Evolutionary conservation across 805 yeast species (phyloP).

Genomic region (Starmera quercuum): DNA sequence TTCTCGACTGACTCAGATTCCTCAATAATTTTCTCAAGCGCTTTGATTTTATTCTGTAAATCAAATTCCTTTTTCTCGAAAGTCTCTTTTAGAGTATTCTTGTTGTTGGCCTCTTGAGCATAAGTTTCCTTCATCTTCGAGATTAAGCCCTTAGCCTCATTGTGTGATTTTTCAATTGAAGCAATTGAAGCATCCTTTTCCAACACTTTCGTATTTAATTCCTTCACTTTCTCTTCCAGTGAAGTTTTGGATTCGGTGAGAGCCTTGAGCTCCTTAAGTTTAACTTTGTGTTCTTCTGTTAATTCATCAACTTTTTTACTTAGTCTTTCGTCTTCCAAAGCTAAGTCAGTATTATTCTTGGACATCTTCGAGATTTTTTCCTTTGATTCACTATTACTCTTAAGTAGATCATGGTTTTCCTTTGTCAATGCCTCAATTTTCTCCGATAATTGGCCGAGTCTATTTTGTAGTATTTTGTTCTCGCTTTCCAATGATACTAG

Average conservation of each 20-base stretch:
- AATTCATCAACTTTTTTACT: constrained; percentile 6
- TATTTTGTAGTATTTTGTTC: background rate
- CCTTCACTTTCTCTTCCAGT: constrained; percentile 3
- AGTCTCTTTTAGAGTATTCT: background rate
- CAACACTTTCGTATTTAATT: constrained; percentile 1
- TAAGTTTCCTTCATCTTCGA: constrained; percentile 3
- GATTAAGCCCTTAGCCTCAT: background rate
- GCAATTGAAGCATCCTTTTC: background rate
- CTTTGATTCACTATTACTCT: too few species aligned
- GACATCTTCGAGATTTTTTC: too few species aligned
- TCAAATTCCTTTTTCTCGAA: constrained; percentile 3
- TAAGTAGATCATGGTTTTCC: background rate
- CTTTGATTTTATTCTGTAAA: constrained; percentile 9
- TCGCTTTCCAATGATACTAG: background rate
- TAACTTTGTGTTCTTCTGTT: constrained; percentile 5
- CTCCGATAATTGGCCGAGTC: background rate
- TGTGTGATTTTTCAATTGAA: background rate
- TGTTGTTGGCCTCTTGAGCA: too few species aligned
- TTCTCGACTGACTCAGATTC: constrained; percentile 2
- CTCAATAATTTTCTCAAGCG: constrained; percentile 10
- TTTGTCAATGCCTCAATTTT: constrained; percentile 8
- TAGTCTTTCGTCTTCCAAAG: constrained; percentile 4
- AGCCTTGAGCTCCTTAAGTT: background rate
- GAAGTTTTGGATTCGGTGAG: background rate
- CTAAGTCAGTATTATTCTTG: background rate